Evolutionary conservation across 768 basidiomycete species (phyloP).

Genomic region (Coprinopsis cinerea): DNA sequence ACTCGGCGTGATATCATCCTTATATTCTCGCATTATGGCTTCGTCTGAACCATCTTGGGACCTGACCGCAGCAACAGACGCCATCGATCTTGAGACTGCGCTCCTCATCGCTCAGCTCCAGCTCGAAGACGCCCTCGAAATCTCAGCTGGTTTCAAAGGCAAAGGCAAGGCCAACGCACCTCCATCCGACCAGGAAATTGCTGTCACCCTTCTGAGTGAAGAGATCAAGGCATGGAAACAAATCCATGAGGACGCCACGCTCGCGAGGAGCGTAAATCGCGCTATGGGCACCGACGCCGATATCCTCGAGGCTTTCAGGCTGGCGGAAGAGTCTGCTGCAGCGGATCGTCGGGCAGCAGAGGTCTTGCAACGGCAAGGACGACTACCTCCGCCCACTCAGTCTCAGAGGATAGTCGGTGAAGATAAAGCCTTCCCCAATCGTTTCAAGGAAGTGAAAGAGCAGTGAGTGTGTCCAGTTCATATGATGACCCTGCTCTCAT

Average conservation of each 20-base stretch:
- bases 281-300: conserved; percentile 1
- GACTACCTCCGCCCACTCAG: conserved; percentile 7
- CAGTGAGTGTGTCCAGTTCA: neutral
- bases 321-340: conserved; percentile 11
- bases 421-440: neutral
- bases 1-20: too few relatives aligned
- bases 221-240: conserved; percentile 18
- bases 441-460: neutral
- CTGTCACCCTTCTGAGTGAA: conserved; percentile 36
- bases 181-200: conserved; percentile 39
- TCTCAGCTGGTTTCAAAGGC: conserved; percentile 26
- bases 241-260: neutral
- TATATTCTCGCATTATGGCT: too few relatives aligned
- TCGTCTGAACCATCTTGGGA: too few relatives aligned
- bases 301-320: conserved; percentile 5
- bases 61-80: too few relatives aligned
- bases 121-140: conserved; percentile 34
- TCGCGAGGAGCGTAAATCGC: conserved; percentile 6
- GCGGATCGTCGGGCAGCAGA: conserved; percentile 10
- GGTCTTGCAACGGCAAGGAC: neutral
- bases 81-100: conserved; percentile 32
- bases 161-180: conserved; percentile 27
- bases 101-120: conserved; percentile 35
- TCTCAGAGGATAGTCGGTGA: conserved; percentile 10
- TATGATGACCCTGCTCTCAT: neutral